Evolutionary conservation across 2,329 filamentous ascomycete species (phyloP).

Genomic region (Knoxdaviesia proteae): DNA sequence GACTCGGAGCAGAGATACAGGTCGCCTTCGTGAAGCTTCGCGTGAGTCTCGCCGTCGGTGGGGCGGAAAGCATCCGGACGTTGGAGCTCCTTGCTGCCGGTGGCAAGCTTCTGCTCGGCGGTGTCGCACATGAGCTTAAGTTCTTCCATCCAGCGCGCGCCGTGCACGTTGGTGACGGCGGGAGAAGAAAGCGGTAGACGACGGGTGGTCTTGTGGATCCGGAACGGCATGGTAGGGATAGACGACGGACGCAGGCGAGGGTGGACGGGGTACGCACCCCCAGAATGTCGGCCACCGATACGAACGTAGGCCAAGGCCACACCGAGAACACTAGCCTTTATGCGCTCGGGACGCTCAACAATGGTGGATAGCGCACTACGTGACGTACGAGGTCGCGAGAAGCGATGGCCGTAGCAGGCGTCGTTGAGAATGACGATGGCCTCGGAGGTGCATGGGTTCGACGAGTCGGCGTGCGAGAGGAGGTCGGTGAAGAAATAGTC

Average conservation of each 20-base stretch:
- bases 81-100: conserved; percentile 57
- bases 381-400: conserved; percentile 59
- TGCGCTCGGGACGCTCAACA: conserved; percentile 79
- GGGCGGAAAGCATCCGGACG: conserved; percentile 42
- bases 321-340: conserved; percentile 66
- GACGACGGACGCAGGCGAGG: conserved; percentile 34
- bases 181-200: conserved; percentile 49
- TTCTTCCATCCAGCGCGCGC: conserved; percentile 82
- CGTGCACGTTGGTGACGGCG: conserved; percentile 79
- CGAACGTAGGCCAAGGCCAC: conserved; percentile 75
- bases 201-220: conserved; percentile 62
- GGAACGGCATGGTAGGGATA: conserved; percentile 50
- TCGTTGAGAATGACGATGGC: conserved; percentile 80
- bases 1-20: conserved; percentile 81
- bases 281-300: conserved; percentile 61
- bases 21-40: conserved; percentile 67
- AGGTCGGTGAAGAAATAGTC: conserved; percentile 53
- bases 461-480: conserved; percentile 31
- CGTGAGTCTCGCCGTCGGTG: conserved; percentile 17
- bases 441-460: conserved; percentile 23
- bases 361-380: conserved; percentile 55
- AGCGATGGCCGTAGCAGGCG: conserved; percentile 86
- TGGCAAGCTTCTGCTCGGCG: conserved; percentile 57
- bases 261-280: conserved; percentile 45
- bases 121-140: conserved; percentile 65